phyloP scores from a whole-genome alignment of 2,329 filamentous ascomycete species.

The Celoporthe dispersa region DNA sequence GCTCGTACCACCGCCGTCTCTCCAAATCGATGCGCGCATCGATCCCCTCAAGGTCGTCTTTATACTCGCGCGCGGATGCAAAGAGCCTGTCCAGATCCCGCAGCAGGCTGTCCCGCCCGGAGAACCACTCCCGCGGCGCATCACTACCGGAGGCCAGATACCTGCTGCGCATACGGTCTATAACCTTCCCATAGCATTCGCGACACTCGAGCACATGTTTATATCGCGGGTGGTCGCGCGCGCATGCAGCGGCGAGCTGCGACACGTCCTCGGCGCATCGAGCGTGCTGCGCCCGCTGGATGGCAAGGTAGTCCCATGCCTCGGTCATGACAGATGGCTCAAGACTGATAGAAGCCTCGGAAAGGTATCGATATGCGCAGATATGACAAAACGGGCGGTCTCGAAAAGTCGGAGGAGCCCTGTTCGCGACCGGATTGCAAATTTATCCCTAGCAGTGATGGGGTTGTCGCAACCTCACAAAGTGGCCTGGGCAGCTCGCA shows the following conservation, averaged over 20 bases:
- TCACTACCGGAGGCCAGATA: slow-evolving; percentile 38
- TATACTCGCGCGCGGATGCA: slow-evolving; percentile 49
- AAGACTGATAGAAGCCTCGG: background rate
- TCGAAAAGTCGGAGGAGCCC: background rate
- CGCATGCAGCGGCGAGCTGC: slow-evolving; percentile 49
- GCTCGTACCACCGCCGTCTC: slow-evolving; percentile 58
- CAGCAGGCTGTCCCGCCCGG: slow-evolving; percentile 52
- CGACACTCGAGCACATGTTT: slow-evolving; percentile 50
- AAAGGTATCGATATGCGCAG: background rate
- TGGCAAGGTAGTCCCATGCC: slow-evolving; percentile 13
- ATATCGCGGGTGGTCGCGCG: slow-evolving; percentile 46
- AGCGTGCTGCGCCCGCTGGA: slow-evolving; percentile 26
- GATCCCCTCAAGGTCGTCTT: slow-evolving; percentile 49
- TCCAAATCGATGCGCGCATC: slow-evolving; percentile 56
- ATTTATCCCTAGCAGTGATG: background rate
- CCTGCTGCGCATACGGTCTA: slow-evolving; percentile 50
- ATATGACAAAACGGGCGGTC: background rate
- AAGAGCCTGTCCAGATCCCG: slow-evolving; percentile 55
- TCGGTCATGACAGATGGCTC: slow-evolving; percentile 19
- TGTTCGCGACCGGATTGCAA: background rate
- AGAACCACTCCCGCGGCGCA: slow-evolving; percentile 55
- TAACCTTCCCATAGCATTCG: slow-evolving; percentile 51
- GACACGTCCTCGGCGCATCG: slow-evolving; percentile 48
- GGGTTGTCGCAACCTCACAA: background rate
- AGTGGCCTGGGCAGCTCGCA: background rate